Evolutionary conservation across 768 basidiomycete genomes (phyloP).

Genomic region (Terana coerulea): DNA sequence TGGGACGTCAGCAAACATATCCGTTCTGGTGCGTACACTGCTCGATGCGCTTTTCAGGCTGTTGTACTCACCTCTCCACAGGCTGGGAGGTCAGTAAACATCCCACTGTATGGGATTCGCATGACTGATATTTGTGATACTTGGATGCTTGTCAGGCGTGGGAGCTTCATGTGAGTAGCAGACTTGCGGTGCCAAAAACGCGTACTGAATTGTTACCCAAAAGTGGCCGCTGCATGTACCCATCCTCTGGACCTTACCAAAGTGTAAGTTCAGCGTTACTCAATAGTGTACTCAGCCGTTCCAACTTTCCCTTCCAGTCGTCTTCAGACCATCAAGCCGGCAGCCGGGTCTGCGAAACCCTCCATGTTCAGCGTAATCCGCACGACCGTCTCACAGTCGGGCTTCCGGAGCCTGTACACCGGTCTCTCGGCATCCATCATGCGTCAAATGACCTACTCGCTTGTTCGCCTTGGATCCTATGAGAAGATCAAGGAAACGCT

Average conservation of each 20-base stretch:
- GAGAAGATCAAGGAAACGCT: conserved; percentile 68
- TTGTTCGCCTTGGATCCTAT: conserved; percentile 80
- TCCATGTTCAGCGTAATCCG: conserved; percentile 66
- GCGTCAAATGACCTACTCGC: conserved; percentile 89
- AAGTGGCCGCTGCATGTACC: conserved; percentile 81
- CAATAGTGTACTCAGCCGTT: neutral
- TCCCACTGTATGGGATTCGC: neutral
- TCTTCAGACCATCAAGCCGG: conserved; percentile 68
- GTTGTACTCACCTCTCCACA: no score
- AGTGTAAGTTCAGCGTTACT: conserved; percentile 46
- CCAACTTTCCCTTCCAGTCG: conserved; percentile 43
- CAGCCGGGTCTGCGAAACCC: conserved; percentile 44
- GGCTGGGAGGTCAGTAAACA: conserved; percentile 31
- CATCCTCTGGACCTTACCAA: conserved; percentile 86
- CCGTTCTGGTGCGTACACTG: conserved; percentile 27
- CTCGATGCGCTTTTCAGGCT: no score
- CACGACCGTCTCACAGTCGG: conserved; percentile 60
- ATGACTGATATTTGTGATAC: neutral
- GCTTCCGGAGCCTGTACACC: conserved; percentile 72
- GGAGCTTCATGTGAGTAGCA: conserved; percentile 31
- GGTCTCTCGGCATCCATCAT: conserved; percentile 81
- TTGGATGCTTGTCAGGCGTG: conserved; percentile 22
- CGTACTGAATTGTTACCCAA: neutral
- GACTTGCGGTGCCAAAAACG: neutral
- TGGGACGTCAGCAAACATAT: conserved; percentile 18